A percentile compares a stretch with the other conserved stretches of the same genome.
Evolutionary conservation across 2,329 filamentous ascomycete genomes (phyloP).

Genomic region (Acarospora socialis): DNA sequence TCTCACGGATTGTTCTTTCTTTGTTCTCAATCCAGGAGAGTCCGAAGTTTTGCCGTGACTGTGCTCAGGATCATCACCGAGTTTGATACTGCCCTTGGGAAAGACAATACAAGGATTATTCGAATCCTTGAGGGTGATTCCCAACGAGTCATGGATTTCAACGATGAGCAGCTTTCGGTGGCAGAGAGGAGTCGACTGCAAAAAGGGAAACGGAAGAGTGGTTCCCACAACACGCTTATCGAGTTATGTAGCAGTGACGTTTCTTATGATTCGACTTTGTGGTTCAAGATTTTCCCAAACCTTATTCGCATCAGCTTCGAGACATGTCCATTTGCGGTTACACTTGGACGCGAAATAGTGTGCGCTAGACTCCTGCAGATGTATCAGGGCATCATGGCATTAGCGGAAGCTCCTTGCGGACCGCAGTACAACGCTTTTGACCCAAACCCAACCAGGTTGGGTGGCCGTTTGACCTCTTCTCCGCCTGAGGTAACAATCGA

Average conservation of each 20-base stretch:
- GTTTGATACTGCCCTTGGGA: slow-evolving; percentile 78
- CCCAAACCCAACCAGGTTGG: slow-evolving; percentile 6
- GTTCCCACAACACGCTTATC: slow-evolving; percentile 71
- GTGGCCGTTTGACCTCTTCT: slow-evolving; percentile 34
- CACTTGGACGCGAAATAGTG: slow-evolving; percentile 77
- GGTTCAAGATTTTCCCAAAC: slow-evolving; percentile 97
- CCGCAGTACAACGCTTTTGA: slow-evolving; percentile 18
- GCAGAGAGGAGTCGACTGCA: slow-evolving; percentile 87
- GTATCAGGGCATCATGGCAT: slow-evolving; percentile 65
- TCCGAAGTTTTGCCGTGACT: slow-evolving; percentile 80
- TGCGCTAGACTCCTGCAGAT: slow-evolving; percentile 88
- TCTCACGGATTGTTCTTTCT: slow-evolving; percentile 94
- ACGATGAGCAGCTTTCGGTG: slow-evolving; percentile 79
- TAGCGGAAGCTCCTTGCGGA: slow-evolving; percentile 59
- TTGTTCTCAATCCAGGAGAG: slow-evolving; percentile 84
- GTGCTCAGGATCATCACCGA: slow-evolving; percentile 85
- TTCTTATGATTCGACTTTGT: slow-evolving; percentile 84
- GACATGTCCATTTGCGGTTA: slow-evolving; percentile 80
- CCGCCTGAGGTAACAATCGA: slow-evolving; percentile 82
- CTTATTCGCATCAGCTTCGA: slow-evolving; percentile 82
- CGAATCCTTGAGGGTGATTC: slow-evolving; percentile 85
- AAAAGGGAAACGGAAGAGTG: slow-evolving; percentile 72
- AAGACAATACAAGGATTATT: slow-evolving; percentile 69
- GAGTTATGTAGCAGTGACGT: slow-evolving; percentile 93
- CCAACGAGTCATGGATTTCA: slow-evolving; percentile 75